These are phyloP conservation scores for Magnusiomyces ingens DNA, from an alignment of 1,139 yeast species.

Conservation along the genomic window DNA sequence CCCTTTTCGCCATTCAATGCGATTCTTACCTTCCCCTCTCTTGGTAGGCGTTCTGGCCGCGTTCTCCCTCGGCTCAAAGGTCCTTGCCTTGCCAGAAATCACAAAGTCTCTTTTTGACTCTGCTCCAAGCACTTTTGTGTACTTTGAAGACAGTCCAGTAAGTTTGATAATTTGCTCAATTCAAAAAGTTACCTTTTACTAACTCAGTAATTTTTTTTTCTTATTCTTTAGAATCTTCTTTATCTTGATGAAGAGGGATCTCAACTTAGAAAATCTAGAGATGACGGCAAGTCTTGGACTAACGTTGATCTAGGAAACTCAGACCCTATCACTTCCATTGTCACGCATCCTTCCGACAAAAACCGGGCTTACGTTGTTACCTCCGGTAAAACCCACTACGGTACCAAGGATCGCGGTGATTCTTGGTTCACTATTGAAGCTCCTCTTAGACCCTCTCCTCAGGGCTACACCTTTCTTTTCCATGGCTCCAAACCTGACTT, in stretches of 20 bases:
- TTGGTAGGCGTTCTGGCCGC: too few relatives aligned
- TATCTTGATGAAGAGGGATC: constrained; percentile 31
- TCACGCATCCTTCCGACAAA: constrained; percentile 42
- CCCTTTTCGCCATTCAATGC: too few relatives aligned
- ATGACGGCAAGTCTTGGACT: constrained; percentile 56
- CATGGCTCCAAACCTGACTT: constrained; percentile 40
- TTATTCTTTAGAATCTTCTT: constrained; percentile 32
- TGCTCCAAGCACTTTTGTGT: constrained; percentile 17
- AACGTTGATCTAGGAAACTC: constrained; percentile 29
- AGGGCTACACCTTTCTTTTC: constrained; percentile 29
- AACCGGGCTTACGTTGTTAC: constrained; percentile 49
- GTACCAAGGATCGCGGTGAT: constrained; percentile 52
- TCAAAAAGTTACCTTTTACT: too few relatives aligned
- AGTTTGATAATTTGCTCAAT: constrained; percentile 3
- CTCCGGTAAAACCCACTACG: constrained; percentile 38
- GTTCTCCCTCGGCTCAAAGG: too few relatives aligned
- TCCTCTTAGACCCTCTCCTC: constrained; percentile 23
- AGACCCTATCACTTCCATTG: constrained; percentile 31
- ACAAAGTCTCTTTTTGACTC: constrained; percentile 13
- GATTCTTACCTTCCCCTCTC: too few relatives aligned
- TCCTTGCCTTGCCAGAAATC: neutral
- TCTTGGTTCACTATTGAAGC: constrained; percentile 46
- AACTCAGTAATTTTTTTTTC: too few relatives aligned
- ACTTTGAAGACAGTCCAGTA: constrained; percentile 22
- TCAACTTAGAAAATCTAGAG: constrained; percentile 40